Conservation (phyloP, 495 filamentous ascomycete genomes). For the Penicillium dipodomyicola region DNA sequence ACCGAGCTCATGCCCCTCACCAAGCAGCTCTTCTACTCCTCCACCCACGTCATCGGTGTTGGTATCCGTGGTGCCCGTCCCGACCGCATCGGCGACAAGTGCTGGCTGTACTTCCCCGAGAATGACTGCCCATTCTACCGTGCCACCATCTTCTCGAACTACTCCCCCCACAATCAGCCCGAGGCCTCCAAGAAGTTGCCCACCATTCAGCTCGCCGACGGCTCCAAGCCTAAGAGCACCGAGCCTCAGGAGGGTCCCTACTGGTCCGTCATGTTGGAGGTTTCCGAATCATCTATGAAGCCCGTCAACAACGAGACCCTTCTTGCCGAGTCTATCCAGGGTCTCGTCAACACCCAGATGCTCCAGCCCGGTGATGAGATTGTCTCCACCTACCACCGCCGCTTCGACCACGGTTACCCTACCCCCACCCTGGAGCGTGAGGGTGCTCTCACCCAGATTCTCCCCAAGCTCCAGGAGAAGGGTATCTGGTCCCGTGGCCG, state of each 20-base stretch:
- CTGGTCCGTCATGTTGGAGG: constrained; percentile 99
- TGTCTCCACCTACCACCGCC: constrained; percentile 96
- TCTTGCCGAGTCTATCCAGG: constrained; percentile 87
- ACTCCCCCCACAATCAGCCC: constrained; percentile 98
- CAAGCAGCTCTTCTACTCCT: constrained; percentile 95
- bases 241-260: constrained; percentile 83
- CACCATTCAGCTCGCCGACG: constrained; percentile 80
- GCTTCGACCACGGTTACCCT: constrained; percentile 98
- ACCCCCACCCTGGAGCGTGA: constrained; percentile 94
- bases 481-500: constrained; percentile 95
- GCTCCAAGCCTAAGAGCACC: constrained; percentile 67
- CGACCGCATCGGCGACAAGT: constrained; percentile 98
- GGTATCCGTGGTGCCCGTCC: constrained; percentile 89
- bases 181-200: constrained; percentile 76
- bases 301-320: constrained; percentile 80
- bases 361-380: constrained; percentile 88
- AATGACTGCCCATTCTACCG: constrained; percentile 99
- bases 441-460: constrained; percentile 85
- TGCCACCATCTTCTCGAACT: constrained; percentile 99
- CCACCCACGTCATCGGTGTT: constrained; percentile 95
- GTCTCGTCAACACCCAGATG: constrained; percentile 96
- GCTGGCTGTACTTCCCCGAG: constrained; percentile 99
- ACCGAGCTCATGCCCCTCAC: constrained; percentile 74
- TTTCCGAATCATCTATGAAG: constrained; percentile 95
- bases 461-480: constrained; percentile 85